Percentiles rank a stretch among this genome's conserved stretches.
These are phyloP conservation scores for Eutrema salsugineum DNA, from an alignment of 441 rosid species.

Conservation along the genomic window DNA sequence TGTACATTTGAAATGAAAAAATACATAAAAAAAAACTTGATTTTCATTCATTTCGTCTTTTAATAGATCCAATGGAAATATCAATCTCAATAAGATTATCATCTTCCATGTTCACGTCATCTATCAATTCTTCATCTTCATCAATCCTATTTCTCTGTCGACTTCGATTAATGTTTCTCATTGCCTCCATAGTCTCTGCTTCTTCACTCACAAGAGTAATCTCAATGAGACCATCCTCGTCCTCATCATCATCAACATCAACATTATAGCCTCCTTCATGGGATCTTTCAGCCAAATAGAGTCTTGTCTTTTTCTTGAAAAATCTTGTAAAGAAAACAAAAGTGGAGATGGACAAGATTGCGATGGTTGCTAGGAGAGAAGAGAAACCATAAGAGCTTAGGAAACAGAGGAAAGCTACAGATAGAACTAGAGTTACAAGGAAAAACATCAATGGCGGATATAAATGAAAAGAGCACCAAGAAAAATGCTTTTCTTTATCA, in stretches of 20 bases:
- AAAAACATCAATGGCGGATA: slow-evolving; percentile 17
- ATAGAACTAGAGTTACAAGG: neutral
- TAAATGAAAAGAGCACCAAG: slow-evolving; percentile 20
- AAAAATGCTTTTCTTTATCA: slow-evolving; percentile 20
- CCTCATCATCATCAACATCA: neutral
- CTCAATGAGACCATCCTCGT: slow-evolving; percentile 71
- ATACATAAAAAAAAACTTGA: neutral
- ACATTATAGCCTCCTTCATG: slow-evolving; percentile 19
- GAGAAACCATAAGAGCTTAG: slow-evolving; percentile 3
- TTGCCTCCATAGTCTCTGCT: slow-evolving; percentile 23
- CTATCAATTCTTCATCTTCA: slow-evolving; percentile 20
- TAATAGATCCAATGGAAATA: slow-evolving; percentile 65
- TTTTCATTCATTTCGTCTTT: slow-evolving; percentile 24
- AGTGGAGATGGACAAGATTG: slow-evolving; percentile 12
- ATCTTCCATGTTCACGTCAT: slow-evolving; percentile 52
- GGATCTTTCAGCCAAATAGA: neutral
- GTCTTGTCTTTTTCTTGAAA: neutral
- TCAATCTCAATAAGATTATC: slow-evolving; percentile 78
- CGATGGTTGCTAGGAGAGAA: slow-evolving; percentile 3
- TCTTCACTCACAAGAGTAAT: slow-evolving; percentile 45
- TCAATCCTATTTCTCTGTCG: slow-evolving; percentile 29
- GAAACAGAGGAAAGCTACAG: neutral
- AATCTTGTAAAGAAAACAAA: neutral
- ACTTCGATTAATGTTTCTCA: slow-evolving; percentile 19
- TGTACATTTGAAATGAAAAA: slow-evolving; percentile 4